Evolutionary conservation across 2,329 filamentous ascomycete genomes (phyloP).

Genomic region (Huntiella savannae): DNA sequence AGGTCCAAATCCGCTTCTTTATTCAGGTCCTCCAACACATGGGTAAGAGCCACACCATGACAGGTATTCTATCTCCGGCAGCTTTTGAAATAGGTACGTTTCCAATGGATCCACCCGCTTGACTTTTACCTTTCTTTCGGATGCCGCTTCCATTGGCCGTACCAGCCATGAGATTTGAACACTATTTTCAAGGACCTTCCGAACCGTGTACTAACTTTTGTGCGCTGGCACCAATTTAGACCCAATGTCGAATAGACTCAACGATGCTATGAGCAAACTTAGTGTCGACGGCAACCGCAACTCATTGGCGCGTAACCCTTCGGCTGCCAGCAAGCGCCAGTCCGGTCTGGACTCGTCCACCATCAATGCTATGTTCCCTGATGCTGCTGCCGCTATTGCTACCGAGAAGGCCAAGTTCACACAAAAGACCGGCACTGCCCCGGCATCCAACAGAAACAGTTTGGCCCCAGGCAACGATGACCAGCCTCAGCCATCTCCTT

Average conservation of each 20-base stretch:
- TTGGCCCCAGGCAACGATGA: constrained; percentile 36
- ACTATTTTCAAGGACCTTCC: no score
- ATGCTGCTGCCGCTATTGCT: constrained; percentile 93
- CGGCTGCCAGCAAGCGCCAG: constrained; percentile 65
- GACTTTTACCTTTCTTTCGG: no score
- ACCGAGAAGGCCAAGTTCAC: constrained; percentile 97
- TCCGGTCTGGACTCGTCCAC: constrained; percentile 84
- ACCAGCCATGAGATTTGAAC: neutral
- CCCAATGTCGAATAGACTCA: constrained; percentile 89
- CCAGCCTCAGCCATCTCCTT: constrained; percentile 54
- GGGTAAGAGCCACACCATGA: constrained; percentile 96
- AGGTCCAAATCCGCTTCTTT: constrained; percentile 97
- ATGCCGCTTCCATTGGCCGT: neutral
- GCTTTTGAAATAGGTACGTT: constrained; percentile 83
- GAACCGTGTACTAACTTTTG: neutral
- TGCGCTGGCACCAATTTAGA: constrained; percentile 34
- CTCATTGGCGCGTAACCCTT: constrained; percentile 64
- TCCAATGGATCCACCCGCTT: neutral
- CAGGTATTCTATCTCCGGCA: constrained; percentile 78
- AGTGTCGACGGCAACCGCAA: constrained; percentile 74
- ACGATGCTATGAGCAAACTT: constrained; percentile 90
- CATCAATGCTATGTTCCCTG: constrained; percentile 98
- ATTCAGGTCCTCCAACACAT: constrained; percentile 98
- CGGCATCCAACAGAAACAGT: constrained; percentile 86
- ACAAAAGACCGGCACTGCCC: constrained; percentile 77